Evolutionary conservation across 2,329 filamentous ascomycete genomes (phyloP).

Genomic region (Fusarium sp.): DNA sequence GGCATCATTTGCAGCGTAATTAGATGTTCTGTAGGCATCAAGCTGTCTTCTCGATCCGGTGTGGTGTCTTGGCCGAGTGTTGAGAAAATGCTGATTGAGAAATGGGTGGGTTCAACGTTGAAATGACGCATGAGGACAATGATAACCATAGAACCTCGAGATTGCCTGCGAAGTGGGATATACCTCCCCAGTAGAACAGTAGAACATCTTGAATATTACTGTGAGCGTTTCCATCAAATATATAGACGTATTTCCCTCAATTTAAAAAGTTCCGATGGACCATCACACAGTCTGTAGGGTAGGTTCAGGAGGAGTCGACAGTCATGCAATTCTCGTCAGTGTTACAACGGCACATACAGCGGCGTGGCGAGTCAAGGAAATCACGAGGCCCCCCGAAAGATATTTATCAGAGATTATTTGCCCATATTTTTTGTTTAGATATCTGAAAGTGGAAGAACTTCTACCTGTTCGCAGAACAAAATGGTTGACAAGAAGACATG

Average conservation of each 20-base stretch:
- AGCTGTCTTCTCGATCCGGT: accelerated
- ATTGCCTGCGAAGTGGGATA: accelerated
- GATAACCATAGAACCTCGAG: accelerated
- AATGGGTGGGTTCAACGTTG: accelerated
- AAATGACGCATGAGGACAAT: accelerated
- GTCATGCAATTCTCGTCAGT: accelerated
- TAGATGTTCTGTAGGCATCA: accelerated
- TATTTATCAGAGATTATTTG: accelerated
- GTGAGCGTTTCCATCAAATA: accelerated
- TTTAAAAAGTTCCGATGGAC: accelerated
- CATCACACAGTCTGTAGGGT: not conserved
- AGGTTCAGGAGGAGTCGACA: not conserved
- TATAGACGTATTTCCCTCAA: accelerated
- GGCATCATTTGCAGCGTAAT: accelerated
- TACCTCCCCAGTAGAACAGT: accelerated
- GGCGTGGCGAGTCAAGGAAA: not conserved
- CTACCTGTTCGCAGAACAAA: not conserved
- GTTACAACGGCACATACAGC: accelerated
- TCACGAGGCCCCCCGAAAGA: accelerated
- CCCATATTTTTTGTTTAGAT: accelerated
- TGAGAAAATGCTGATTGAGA: accelerated
- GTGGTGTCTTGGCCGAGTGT: not conserved
- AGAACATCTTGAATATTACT: accelerated
- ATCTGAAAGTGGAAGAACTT: accelerated
- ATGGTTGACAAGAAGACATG: not conserved